phyloP scores from a whole-genome alignment of 176 grass and related monocot species.

The Eleusine indica region DNA sequence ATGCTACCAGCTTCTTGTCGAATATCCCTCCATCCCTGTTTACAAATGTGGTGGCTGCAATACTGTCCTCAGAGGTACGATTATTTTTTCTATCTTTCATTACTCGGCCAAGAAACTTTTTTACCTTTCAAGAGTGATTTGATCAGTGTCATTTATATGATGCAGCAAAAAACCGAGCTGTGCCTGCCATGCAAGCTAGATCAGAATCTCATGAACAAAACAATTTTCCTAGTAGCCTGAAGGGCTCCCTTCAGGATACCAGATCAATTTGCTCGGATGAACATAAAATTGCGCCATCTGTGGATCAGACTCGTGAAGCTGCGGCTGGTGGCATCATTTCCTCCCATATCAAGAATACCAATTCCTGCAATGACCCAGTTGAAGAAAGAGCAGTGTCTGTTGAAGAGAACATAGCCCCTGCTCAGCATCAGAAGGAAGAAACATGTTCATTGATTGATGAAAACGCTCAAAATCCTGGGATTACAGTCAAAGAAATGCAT shows the following conservation, averaged over 20 bases:
- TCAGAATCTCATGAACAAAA: slow-evolving; percentile 1
- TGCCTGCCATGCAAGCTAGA: neutral
- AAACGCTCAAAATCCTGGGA: neutral
- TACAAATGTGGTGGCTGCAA: slow-evolving; percentile 80
- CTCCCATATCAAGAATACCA: neutral
- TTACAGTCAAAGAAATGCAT: slow-evolving; percentile 26
- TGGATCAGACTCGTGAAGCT: slow-evolving; percentile 10
- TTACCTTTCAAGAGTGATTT: neutral
- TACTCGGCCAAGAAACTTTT: neutral
- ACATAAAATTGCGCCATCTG: slow-evolving; percentile 6
- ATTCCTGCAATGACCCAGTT: neutral
- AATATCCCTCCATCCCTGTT: slow-evolving; percentile 70
- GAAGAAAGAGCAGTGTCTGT: neutral
- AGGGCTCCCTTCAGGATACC: slow-evolving; percentile 28
- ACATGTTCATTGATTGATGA: neutral
- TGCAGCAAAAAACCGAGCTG: slow-evolving; percentile 57
- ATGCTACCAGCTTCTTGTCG: slow-evolving; percentile 81
- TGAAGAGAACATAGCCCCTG: neutral
- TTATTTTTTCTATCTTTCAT: neutral
- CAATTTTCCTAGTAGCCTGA: slow-evolving; percentile 18
- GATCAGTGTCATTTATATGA: neutral
- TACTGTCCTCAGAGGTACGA: slow-evolving; percentile 75
- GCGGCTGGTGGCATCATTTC: neutral
- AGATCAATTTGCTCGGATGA: slow-evolving; percentile 40
- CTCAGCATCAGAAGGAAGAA: neutral